A percentile compares a stretch with the other conserved stretches of the same genome.
phyloP scores from a whole-genome alignment of 1,284 basidiomycete species.

The Paramarasmius palmivorus region DNA sequence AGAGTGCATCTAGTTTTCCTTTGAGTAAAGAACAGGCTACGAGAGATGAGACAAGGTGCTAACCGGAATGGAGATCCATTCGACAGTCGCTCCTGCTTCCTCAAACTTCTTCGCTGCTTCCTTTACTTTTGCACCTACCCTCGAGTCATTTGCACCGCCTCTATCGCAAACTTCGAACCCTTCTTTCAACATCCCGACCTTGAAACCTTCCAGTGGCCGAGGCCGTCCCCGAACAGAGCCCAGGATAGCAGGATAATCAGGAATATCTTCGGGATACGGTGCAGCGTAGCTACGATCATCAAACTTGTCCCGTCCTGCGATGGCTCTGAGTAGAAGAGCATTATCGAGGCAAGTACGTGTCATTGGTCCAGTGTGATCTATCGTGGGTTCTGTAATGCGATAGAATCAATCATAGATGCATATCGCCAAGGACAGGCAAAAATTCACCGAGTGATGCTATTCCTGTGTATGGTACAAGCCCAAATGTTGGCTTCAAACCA shows the following conservation, averaged over 20 bases:
- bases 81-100: constrained; percentile 6
- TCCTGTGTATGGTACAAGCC: constrained; percentile 12
- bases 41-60: not conserved
- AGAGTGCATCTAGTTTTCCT: constrained; percentile 4
- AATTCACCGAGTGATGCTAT: constrained; percentile 9
- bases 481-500: constrained; percentile 12
- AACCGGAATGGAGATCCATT: constrained; percentile 11
- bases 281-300: constrained; percentile 9
- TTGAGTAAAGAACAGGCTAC: not conserved
- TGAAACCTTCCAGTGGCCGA: constrained; percentile 8
- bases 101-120: constrained; percentile 7
- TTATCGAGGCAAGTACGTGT: constrained; percentile 6
- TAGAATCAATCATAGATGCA: not conserved
- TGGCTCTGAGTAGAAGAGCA: constrained; percentile 8
- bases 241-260: constrained; percentile 9
- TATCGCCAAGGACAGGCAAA: not conserved
- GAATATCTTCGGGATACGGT: constrained; percentile 1
- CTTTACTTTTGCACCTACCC: constrained; percentile 5
- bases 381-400: constrained; percentile 3
- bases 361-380: constrained; percentile 14
- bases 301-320: constrained; percentile 10
- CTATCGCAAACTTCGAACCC: constrained; percentile 8
- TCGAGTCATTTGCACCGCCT: constrained; percentile 3
- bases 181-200: constrained; percentile 9
- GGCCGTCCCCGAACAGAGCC: not conserved